These are phyloP conservation scores for Albizia julibrissin DNA, from an alignment of 306 rosid species.

Conservation along the genomic window DNA sequence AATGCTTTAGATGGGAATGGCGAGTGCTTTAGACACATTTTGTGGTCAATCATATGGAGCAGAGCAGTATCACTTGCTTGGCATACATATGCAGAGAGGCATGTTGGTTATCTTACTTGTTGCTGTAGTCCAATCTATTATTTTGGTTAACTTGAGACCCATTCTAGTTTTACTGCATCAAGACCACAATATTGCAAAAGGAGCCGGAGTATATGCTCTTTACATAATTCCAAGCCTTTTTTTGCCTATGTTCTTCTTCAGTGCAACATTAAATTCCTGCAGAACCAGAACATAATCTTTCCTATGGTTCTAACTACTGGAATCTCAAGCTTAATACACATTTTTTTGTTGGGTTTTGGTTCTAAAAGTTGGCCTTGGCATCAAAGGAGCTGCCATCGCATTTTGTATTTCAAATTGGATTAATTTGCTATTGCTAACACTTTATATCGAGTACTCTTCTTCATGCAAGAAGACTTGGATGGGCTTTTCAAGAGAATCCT, in stretches of 20 bases:
- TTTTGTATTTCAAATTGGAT: slow-evolving; percentile 64
- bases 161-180: slow-evolving; percentile 56
- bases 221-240: slow-evolving; percentile 67
- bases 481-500: slow-evolving; percentile 61
- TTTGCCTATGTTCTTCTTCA: slow-evolving; percentile 58
- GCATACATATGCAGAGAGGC: slow-evolving; percentile 67
- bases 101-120: slow-evolving; percentile 49
- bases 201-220: slow-evolving; percentile 56
- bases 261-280: slow-evolving; percentile 63
- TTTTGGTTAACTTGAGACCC: slow-evolving; percentile 49
- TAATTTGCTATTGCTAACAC: slow-evolving; percentile 45
- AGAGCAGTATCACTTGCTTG: slow-evolving; percentile 59
- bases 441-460: slow-evolving; percentile 59
- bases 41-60: slow-evolving; percentile 88
- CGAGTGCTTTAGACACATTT: slow-evolving; percentile 73
- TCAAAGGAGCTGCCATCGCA: slow-evolving; percentile 71
- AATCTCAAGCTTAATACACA: slow-evolving; percentile 47
- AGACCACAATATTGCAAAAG: slow-evolving; percentile 50
- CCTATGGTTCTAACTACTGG: slow-evolving; percentile 69
- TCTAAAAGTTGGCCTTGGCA: slow-evolving; percentile 53
- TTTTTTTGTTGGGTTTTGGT: slow-evolving; percentile 63
- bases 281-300: slow-evolving; percentile 66
- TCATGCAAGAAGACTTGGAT: slow-evolving; percentile 64
- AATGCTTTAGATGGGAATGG: slow-evolving; percentile 61
- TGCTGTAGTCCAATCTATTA: slow-evolving; percentile 46